Base-by-base conservation (phyloP, 352 stramenopile genomes). In the Blastocystis sp. region DNA sequence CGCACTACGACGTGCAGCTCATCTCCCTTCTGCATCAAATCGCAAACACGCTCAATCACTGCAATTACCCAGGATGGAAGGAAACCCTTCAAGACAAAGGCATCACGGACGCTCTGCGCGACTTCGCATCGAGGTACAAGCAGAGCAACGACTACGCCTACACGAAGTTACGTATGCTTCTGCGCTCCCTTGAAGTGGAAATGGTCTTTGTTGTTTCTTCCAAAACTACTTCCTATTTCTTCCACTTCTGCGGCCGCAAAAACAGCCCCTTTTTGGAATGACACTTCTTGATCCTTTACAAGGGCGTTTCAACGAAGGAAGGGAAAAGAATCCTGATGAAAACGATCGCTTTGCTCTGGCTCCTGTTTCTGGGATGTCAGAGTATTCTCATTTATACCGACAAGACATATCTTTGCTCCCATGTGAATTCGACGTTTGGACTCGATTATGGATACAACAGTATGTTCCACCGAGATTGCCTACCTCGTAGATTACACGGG, bases 371-470 rank as follows among this genome's bases (percentile, higher is more conserved):
- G 14, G 48, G 48, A 56, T 56, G 48, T 14, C 5, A 56, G 48
- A 14, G 48, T 14, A 56, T 56, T 56, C 14, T 84, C 53, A 70
- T 84, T 19, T 59, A 84, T 23, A 48, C 52, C 0, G 74, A 84
- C 53, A 84, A 84, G 21, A 59, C 65, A 17, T 84, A 84, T 62
- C 53, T 43, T 40, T 53, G 45, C 17, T 69, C 56, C 53, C 66
- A 76, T 14, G 23, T 45, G 21, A 76, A 76, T 59, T 40, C 66
- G 52, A 76, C 66, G 21, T 76, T 76, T 76, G 66, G 66, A 28
- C 66, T 76, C 52, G 34, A 76, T 38, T 74, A 74, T 45, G 64
- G 34, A 53, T 23, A 43, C 0, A 74, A 74, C 64, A 74, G 64
- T 74, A 74, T 17, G 17, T 41, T 9, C 64, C 4, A 23, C 40